Conservation (phyloP, 805 yeast genomes). For the Schwanniomyces polymorphus region DNA sequence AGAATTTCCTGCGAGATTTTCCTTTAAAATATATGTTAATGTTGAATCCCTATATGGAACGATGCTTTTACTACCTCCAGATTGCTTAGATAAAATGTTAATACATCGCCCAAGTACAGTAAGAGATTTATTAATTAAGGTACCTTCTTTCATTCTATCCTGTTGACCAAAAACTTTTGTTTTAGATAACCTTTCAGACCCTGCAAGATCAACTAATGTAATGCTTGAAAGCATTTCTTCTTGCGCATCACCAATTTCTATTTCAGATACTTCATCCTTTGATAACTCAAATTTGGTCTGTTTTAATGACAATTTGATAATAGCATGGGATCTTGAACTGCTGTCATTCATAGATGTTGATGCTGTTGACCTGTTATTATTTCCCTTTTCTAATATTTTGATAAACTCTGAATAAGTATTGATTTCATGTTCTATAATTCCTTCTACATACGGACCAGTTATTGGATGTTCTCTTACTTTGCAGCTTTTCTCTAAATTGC, state of each 20-base stretch:
- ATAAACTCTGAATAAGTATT: constrained; percentile 50
- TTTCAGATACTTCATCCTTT: constrained; percentile 27
- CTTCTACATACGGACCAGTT: constrained; percentile 73
- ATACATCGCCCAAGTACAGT: constrained; percentile 76
- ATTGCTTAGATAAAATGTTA: constrained; percentile 46
- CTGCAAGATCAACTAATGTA: constrained; percentile 77
- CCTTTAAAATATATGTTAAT: constrained; percentile 73
- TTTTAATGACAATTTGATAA: constrained; percentile 59
- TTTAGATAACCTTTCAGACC: constrained; percentile 69
- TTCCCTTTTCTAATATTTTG: constrained; percentile 50
- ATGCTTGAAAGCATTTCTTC: constrained; percentile 59
- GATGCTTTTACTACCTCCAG: constrained; percentile 22
- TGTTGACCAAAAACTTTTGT: constrained; percentile 58
- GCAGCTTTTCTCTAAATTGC: constrained; percentile 24
- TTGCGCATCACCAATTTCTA: constrained; percentile 35
- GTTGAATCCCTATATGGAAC: constrained; percentile 76
- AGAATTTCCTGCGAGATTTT: constrained; percentile 81
- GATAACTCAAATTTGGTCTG: constrained; percentile 46
- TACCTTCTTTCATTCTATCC: constrained; percentile 68
- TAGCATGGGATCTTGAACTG: constrained; percentile 82
- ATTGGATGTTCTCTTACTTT: constrained; percentile 65
- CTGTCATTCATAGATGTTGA: constrained; percentile 70
- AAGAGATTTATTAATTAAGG: constrained; percentile 73
- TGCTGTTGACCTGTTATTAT: constrained; percentile 62
- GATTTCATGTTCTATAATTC: constrained; percentile 53